Evolutionary conservation across 768 basidiomycete species (phyloP).

Genomic region (Stropharia rugosoannulata): DNA sequence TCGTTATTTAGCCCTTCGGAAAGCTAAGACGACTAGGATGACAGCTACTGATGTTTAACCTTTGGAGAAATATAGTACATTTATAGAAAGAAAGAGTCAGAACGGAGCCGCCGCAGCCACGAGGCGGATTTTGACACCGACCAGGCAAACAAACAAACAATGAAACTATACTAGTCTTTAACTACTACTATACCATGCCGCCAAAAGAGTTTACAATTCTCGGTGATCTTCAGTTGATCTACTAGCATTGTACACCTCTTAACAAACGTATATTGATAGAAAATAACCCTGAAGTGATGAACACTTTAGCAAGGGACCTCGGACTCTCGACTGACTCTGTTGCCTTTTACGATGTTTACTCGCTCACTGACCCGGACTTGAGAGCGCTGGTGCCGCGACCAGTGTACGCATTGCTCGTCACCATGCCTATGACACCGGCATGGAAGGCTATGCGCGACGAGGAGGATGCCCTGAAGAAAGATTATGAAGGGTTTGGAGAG

Average conservation of each 20-base stretch:
- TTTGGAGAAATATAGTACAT: no score
- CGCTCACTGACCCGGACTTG: conserved; percentile 5
- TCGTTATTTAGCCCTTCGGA: no score
- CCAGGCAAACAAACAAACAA: no score
- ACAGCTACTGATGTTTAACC: no score
- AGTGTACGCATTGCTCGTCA: conserved; percentile 8
- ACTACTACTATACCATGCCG: background rate
- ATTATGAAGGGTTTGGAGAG: conserved; percentile 1
- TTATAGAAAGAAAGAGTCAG: no score
- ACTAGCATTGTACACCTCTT: background rate
- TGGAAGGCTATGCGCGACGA: conserved; percentile 5
- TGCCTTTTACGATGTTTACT: conserved; percentile 14
- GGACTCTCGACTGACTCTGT: conserved; percentile 4
- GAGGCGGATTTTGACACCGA: no score
- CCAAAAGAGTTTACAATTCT: conserved; percentile 7
- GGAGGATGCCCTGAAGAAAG: conserved; percentile 1
- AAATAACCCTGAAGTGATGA: conserved; percentile 15
- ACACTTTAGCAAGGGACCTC: conserved; percentile 7
- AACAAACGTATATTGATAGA: background rate
- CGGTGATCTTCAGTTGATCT: background rate
- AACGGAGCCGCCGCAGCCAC: no score
- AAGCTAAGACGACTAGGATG: no score
- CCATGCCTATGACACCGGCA: conserved; percentile 9
- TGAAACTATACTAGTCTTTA: no score
- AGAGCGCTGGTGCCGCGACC: conserved; percentile 12